A percentile compares a stretch with the other conserved stretches of the same genome.
These are phyloP conservation scores for Mycena rosella DNA, from an alignment of 768 basidiomycete species.

Conservation along the genomic window DNA sequence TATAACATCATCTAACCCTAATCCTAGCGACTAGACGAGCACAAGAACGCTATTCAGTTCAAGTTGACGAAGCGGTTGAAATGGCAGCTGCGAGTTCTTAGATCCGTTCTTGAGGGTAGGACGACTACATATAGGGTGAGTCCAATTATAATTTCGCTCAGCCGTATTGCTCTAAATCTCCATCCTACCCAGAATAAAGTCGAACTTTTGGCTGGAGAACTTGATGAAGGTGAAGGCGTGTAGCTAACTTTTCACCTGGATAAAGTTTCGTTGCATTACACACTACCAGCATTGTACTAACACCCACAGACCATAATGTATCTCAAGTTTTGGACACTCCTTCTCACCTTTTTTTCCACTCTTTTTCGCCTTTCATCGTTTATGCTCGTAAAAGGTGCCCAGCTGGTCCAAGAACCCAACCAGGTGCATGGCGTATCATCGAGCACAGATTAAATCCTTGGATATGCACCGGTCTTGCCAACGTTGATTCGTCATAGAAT, in stretches of 20 bases:
- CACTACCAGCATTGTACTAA: conserved; percentile 36
- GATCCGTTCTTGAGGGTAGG: conserved; percentile 74
- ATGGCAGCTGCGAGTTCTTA: conserved; percentile 77
- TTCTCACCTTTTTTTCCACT: background rate
- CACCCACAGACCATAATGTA: conserved; percentile 31
- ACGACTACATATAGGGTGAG: conserved; percentile 72
- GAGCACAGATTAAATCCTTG: conserved; percentile 68
- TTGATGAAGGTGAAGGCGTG: conserved; percentile 74
- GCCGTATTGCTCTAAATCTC: conserved; percentile 26
- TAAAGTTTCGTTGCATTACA: conserved; percentile 1
- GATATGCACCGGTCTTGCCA: conserved; percentile 14
- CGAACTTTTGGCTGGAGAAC: conserved; percentile 67
- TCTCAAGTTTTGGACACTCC: conserved; percentile 23
- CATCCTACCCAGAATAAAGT: conserved; percentile 70
- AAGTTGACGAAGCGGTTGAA: conserved; percentile 69
- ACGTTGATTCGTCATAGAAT: conserved; percentile 21
- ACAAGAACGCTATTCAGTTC: conserved; percentile 61
- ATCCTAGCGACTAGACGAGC: conserved; percentile 54
- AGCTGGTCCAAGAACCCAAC: conserved; percentile 69
- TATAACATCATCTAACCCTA: too few relatives aligned
- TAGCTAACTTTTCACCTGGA: conserved; percentile 20
- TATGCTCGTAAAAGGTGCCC: conserved; percentile 86
- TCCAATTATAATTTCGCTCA: background rate
- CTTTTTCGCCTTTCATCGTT: background rate
- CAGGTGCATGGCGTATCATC: conserved; percentile 79